Conservation (phyloP, 768 basidiomycete species). For the Chalciporus piperatus region DNA sequence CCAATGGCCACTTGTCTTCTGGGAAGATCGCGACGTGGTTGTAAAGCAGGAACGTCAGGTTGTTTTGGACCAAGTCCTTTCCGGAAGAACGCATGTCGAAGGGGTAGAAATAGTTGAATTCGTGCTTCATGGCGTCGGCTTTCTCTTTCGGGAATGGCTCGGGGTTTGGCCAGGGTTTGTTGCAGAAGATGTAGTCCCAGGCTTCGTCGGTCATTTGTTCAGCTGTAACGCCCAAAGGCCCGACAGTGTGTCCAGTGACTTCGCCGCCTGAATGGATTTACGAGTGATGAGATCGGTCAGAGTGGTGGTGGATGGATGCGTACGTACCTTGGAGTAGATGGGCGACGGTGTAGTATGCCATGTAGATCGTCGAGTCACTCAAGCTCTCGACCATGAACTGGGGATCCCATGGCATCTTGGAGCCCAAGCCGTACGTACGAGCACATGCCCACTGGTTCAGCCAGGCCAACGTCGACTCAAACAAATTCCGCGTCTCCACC, state of each 20-base stretch:
- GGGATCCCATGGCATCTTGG: slow-evolving; percentile 94
- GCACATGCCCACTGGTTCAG: slow-evolving; percentile 99
- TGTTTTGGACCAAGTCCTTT: slow-evolving; percentile 95
- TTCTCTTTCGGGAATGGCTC: slow-evolving; percentile 71
- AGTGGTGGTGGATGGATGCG: too few species aligned
- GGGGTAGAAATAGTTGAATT: slow-evolving; percentile 97
- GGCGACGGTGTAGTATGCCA: slow-evolving; percentile 95
- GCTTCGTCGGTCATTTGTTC: slow-evolving; percentile 97
- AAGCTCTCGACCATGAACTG: slow-evolving; percentile 95
- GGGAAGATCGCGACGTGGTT: slow-evolving; percentile 93
- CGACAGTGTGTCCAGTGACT: slow-evolving; percentile 75
- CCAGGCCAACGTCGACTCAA: slow-evolving; percentile 92
- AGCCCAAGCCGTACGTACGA: slow-evolving; percentile 94
- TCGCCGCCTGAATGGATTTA: slow-evolving; percentile 48
- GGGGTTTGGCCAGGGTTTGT: slow-evolving; percentile 69
- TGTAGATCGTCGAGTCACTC: slow-evolving; percentile 98
- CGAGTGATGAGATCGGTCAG: slow-evolving; percentile 4
- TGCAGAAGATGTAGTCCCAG: slow-evolving; percentile 91
- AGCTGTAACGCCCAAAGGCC: slow-evolving; percentile 79
- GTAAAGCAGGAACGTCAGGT: slow-evolving; percentile 92
- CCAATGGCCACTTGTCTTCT: slow-evolving; percentile 82
- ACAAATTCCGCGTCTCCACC: slow-evolving; percentile 87
- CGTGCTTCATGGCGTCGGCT: slow-evolving; percentile 80
- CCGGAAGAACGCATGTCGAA: slow-evolving; percentile 97
- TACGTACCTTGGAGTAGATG: slow-evolving; percentile 84